phyloP scores from a whole-genome alignment of 2,329 filamentous ascomycete species.

The Fusarium odoratissimum region DNA sequence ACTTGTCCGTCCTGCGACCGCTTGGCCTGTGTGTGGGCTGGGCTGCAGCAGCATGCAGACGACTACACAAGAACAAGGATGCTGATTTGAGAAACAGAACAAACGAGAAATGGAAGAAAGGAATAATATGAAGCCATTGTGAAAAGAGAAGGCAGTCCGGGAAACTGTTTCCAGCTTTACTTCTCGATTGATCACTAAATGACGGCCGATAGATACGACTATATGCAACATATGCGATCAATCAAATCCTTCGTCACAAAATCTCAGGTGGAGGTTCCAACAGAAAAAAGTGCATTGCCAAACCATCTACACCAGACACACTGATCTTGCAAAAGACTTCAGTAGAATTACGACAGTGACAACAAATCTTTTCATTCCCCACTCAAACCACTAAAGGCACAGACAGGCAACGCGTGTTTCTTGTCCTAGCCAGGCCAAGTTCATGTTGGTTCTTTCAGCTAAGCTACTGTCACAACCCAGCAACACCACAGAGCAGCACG shows the following conservation, averaged over 20 bases:
- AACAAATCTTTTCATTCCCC: constrained; percentile 8
- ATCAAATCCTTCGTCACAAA: neutral
- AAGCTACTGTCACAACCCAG: constrained; percentile 14
- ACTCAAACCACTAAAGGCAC: constrained; percentile 11
- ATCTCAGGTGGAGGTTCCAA: neutral
- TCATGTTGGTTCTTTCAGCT: constrained; percentile 13
- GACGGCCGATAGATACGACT: neutral
- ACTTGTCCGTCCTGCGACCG: constrained; percentile 41
- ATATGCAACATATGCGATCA: neutral
- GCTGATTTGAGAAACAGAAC: constrained; percentile 4
- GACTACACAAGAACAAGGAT: constrained; percentile 33
- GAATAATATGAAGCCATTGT: neutral
- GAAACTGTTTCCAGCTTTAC: constrained; percentile 16
- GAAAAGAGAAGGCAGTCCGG: constrained; percentile 9
- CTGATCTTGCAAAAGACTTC: neutral
- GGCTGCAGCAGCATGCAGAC: constrained; percentile 31
- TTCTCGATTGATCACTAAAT: constrained; percentile 9
- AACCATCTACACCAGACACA: neutral
- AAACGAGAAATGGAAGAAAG: neutral
- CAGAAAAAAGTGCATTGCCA: neutral
- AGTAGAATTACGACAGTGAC: constrained; percentile 15
- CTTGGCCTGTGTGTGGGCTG: constrained; percentile 39
- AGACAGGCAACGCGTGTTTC: constrained; percentile 6
- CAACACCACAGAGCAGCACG: constrained; percentile 4
- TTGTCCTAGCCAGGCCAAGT: constrained; percentile 6